Conservation (phyloP, 805 yeast genomes). For the Kodamaea hsintzibuensis region DNA sequence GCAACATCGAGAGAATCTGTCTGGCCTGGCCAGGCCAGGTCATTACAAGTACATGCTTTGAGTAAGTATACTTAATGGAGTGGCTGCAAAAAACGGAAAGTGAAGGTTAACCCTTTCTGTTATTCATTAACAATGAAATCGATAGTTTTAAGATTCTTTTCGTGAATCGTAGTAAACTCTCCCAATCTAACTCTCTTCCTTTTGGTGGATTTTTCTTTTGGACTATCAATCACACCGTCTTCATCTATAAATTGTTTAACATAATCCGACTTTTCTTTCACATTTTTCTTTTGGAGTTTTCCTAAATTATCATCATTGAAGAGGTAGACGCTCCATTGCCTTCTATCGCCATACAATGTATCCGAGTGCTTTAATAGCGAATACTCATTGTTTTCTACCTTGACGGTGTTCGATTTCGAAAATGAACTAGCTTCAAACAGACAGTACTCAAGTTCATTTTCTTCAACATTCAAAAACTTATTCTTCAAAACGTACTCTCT, state of each 20-base stretch:
- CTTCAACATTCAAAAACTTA: slow-evolving; percentile 41
- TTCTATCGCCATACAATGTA: background rate
- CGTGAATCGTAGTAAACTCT: background rate
- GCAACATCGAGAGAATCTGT: no score
- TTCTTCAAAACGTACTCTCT: slow-evolving; percentile 54
- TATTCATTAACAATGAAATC: background rate
- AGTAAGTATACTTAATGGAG: no score
- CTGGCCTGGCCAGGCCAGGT: no score
- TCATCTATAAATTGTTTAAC: slow-evolving; percentile 6
- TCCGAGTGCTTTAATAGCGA: slow-evolving; percentile 26
- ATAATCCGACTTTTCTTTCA: slow-evolving; percentile 1
- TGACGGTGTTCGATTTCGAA: background rate
- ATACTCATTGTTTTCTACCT: slow-evolving; percentile 18
- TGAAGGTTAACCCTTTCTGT: background rate
- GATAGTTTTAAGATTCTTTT: background rate
- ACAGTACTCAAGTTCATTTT: slow-evolving; percentile 35
- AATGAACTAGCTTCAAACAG: slow-evolving; percentile 31
- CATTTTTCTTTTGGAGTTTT: slow-evolving; percentile 13
- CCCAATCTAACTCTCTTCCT: slow-evolving; percentile 9
- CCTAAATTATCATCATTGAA: slow-evolving; percentile 33
- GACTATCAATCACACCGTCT: background rate
- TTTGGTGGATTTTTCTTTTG: background rate
- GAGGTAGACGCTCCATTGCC: slow-evolving; percentile 29
- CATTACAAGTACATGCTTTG: no score
- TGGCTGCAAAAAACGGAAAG: no score